Evolutionary conservation across 495 filamentous ascomycete genomes (phyloP), one percentile per base, ranked within the genome.

Genomic region (Acidiella bohemica): DNA sequence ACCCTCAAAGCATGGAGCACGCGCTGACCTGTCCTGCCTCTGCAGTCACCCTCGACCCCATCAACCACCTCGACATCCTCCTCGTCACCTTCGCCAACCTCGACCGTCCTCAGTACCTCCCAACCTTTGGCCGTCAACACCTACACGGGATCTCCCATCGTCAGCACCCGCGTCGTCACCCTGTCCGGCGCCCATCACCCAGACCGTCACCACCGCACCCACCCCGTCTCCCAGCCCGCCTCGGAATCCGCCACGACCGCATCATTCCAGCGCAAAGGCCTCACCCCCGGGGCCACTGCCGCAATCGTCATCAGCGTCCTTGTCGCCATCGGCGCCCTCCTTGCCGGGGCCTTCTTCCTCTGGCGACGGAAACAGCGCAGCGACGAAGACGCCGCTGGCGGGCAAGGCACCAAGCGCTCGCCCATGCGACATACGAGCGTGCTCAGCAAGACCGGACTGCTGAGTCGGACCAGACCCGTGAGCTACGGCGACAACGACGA

Each of bases 401-500:
- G 14, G 4, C 25, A 17, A 11, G 27, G 10, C 12, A 16, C 13
- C 7, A 25, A 8, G 19, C 21, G 13, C 2, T 17, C 13, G 0
- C 21, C 21, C 10, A 17, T 8, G 0, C 50, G 50, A 4, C 50
- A 45, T 18, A 37, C 22, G 18, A 50, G 47, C 39, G 42, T 50
- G n/a, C 33, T 53, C n/a, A 53, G 50, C 42, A 33, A 29, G 23
- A 50, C 50, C 11, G 50, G 50, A 7, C 39, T 53, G 14, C 39
- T 53, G 13, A 24, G 26, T 12, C 42, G 47, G 13, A 34, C 16
- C 11, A 36, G 43, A 3, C 36, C 42, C 13, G 18, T 26, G 4
- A 51, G 42, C 33, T 38, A 42, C 36, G 11, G 14, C 2, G 18
- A 46, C n/a, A 9, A 23, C 23, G 6, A 36, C 10, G 37, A 41